Evolutionary conservation across 2,329 filamentous ascomycete species (phyloP).

Genomic region (Fusarium domesticum): DNA sequence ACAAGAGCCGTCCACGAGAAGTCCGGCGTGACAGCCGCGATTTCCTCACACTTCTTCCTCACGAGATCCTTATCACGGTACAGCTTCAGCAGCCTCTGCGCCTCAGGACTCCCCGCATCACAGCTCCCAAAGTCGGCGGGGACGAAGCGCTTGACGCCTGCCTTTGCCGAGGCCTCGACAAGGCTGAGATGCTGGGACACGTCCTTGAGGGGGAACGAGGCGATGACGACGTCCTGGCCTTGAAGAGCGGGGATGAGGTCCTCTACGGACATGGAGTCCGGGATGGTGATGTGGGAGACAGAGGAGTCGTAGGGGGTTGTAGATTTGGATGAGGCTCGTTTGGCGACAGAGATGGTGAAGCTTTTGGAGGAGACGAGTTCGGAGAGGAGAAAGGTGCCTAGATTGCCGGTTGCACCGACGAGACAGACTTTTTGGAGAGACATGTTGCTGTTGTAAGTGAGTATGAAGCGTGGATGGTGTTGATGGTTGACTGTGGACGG

Average conservation of each 20-base stretch:
- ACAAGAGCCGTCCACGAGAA: slow-evolving; percentile 52
- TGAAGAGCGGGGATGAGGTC: slow-evolving; percentile 47
- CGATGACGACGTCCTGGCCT: slow-evolving; percentile 56
- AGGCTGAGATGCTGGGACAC: slow-evolving; percentile 46
- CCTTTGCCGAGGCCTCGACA: slow-evolving; percentile 56
- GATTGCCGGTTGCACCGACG: slow-evolving; percentile 38
- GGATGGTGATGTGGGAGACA: slow-evolving; percentile 25
- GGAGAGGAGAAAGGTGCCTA: slow-evolving; percentile 39
- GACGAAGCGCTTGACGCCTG: slow-evolving; percentile 60
- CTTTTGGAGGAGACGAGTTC: slow-evolving; percentile 35
- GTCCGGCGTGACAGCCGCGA: slow-evolving; percentile 32
- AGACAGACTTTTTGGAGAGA: slow-evolving; percentile 34
- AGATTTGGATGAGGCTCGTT: slow-evolving; percentile 41
- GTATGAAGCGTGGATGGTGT: neutral
- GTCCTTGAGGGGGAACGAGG: slow-evolving; percentile 38
- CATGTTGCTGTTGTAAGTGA: slow-evolving; percentile 9
- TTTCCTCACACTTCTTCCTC: slow-evolving; percentile 30
- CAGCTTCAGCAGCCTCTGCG: slow-evolving; percentile 32
- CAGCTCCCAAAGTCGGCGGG: slow-evolving; percentile 55
- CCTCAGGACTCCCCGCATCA: slow-evolving; percentile 36
- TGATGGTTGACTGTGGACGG: slow-evolving; percentile 5
- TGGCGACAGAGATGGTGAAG: slow-evolving; percentile 55
- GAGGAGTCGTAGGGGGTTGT: slow-evolving; percentile 23
- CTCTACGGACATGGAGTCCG: slow-evolving; percentile 30
- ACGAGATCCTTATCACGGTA: slow-evolving; percentile 37